A percentile compares a stretch with the other conserved stretches of the same genome.
Conservation (phyloP, 23 red algal species). For the Gracilaria caudata region DNA sequence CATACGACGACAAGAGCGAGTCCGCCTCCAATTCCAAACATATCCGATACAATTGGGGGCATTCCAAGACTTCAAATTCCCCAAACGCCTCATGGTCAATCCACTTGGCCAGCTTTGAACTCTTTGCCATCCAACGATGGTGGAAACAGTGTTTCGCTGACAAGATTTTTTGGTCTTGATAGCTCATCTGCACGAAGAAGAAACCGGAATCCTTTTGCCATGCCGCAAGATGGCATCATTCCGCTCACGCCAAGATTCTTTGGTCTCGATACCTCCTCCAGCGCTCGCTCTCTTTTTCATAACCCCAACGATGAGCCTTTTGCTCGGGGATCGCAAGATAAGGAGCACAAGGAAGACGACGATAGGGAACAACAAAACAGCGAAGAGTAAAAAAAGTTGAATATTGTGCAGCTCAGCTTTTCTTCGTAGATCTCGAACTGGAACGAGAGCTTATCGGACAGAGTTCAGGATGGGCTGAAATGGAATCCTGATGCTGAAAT, state of each 20-base stretch:
- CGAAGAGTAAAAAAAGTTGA: too few relatives aligned
- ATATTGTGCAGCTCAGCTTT: not conserved
- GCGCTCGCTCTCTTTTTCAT: not conserved
- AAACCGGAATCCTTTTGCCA: not conserved
- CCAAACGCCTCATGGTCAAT: not conserved
- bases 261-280: not conserved
- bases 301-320: not conserved
- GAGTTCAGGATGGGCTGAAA: too few relatives aligned
- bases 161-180: not conserved
- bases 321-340: not conserved
- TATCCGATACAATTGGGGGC: not conserved
- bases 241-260: conserved; percentile 6
- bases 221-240: not conserved
- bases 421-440: too few relatives aligned
- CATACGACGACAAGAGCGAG: not conserved
- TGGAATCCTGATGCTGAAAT: too few relatives aligned
- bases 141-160: not conserved
- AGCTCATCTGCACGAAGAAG: not conserved
- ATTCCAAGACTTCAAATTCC: conserved; percentile 3
- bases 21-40: not conserved
- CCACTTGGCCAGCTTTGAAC: not conserved
- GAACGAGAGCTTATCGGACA: too few relatives aligned
- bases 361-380: not conserved
- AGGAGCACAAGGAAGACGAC: not conserved
- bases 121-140: conserved; percentile 3